Percentiles rank a stretch among this genome's conserved stretches.
Evolutionary conservation across 176 grass and related monocot genomes (phyloP).

Genomic region (Musa beccarii): DNA sequence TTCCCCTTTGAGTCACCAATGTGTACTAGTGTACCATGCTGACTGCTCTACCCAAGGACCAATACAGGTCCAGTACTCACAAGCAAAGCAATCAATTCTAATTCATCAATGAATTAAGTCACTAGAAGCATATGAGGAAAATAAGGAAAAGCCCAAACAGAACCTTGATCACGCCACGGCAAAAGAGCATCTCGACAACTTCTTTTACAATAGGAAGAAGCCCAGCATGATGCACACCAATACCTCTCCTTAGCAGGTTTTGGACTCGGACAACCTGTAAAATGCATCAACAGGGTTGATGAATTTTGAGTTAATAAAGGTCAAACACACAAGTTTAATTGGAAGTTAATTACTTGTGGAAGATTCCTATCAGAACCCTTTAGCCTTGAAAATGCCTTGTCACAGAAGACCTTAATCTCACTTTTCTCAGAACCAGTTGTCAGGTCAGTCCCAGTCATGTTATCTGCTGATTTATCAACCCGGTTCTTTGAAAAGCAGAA

Average conservation of each 20-base stretch:
- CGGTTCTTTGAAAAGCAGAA: conserved; percentile 98
- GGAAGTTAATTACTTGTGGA: conserved; percentile 52
- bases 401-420: conserved; percentile 95
- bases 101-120: background rate
- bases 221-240: conserved; percentile 91
- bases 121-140: background rate
- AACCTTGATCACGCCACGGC: conserved; percentile 94
- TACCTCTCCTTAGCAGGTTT: conserved; percentile 74
- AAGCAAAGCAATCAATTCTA: background rate
- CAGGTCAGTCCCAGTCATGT: conserved; percentile 64
- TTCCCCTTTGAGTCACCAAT: too few relatives aligned
- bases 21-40: too few relatives aligned
- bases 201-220: conserved; percentile 99
- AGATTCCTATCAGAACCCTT: conserved; percentile 92
- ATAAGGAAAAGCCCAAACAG: conserved; percentile 19
- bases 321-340: conserved; percentile 14
- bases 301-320: conserved; percentile 7
- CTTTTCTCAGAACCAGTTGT: conserved; percentile 90
- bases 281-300: conserved; percentile 11
- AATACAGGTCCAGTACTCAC: background rate
- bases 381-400: conserved; percentile 93
- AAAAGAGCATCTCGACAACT: conserved; percentile 99
- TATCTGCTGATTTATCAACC: conserved; percentile 90
- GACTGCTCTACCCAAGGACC: too few relatives aligned
- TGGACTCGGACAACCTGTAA: conserved; percentile 74